Base-by-base conservation (phyloP, 352 stramenopile species). In the Globisporangium middletonii region DNA sequence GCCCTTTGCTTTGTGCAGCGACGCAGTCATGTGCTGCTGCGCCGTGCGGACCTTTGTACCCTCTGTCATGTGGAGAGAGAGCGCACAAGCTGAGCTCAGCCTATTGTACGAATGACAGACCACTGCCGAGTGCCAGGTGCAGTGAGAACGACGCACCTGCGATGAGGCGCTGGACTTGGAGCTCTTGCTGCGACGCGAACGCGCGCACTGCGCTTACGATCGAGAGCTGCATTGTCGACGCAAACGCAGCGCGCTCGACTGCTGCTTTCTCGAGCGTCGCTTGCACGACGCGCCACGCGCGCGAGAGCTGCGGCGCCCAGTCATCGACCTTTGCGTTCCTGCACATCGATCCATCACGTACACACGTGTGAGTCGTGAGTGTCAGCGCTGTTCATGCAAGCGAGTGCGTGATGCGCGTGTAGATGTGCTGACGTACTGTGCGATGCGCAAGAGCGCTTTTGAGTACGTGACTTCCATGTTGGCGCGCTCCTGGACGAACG, bases 161-260 rank as follows among this genome's bases (percentile, higher is more conserved):
- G 49, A 90, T 82, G 0, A 94, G 62, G 26, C 77, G 77, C 50
- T 94, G 83, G 18, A 90, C 79, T 53, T 94, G 83, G 30, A 71
- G 72, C 46, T 92, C 81, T 35, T 94, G 83, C 54, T 94, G 81
- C 9, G 61, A 62, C 4, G 81, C 79, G 50, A 89, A 94, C 19
- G 83, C 76, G 27, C 82, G 85, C n/a, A 69, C 72, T 9, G 72
- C 75, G 4, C 69, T 61, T 0, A 79, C 74, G 63, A 90, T 86
- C 12, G 66, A 60, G 13, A 70, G 73, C 57, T 89, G 82, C 68
- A 90, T 74, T 16, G 70, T 86, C 23, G 70, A 65, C 8, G 81
- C 77, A 59, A 86, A 87, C 0, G 75, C 68, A n/a, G 65, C 69
- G 45, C 82, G 80, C 44, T 90, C 69, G 38, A 76, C 63, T 16